Conservation (phyloP, 2,329 filamentous ascomycete species). For the Penicillium sp. region DNA sequence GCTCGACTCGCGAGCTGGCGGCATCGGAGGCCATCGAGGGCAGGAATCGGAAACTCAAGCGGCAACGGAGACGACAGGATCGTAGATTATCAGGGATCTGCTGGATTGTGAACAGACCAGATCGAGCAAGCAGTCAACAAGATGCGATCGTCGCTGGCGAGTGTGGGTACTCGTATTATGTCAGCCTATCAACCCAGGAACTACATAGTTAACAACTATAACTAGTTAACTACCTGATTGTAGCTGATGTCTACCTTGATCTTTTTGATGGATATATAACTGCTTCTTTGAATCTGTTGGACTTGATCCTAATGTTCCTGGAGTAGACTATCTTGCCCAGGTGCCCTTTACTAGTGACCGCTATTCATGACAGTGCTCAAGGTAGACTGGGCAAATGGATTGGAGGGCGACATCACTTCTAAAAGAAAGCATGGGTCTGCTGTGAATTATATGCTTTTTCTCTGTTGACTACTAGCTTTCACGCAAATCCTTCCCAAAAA, state of each 20-base stretch:
- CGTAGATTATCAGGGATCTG: not conserved
- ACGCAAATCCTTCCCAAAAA: too few relatives aligned
- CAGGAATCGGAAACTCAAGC: slow-evolving; percentile 2
- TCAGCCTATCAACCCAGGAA: slow-evolving; percentile 1
- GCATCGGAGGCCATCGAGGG: slow-evolving; percentile 33
- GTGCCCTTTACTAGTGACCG: not conserved
- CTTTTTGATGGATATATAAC: not conserved
- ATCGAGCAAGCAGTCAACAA: not conserved
- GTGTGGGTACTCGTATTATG: slow-evolving; percentile 7
- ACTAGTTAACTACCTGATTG: too few relatives aligned
- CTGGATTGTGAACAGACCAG: not conserved
- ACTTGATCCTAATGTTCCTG: not conserved
- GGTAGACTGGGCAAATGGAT: not conserved
- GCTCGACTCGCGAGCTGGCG: slow-evolving; percentile 32
- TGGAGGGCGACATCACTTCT: too few relatives aligned
- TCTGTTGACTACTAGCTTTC: too few relatives aligned
- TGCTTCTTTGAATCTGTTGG: not conserved
- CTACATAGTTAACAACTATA: too few relatives aligned
- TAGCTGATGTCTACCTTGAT: too few relatives aligned
- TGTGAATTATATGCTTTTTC: too few relatives aligned
- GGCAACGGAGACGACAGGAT: not conserved
- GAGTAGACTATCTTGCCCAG: not conserved
- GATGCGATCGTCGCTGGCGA: slow-evolving; percentile 3
- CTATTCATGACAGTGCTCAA: not conserved
- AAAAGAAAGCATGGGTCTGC: too few relatives aligned